Base-by-base conservation (phyloP, 257 asterid genomes). In the Coffea eugenioides region DNA sequence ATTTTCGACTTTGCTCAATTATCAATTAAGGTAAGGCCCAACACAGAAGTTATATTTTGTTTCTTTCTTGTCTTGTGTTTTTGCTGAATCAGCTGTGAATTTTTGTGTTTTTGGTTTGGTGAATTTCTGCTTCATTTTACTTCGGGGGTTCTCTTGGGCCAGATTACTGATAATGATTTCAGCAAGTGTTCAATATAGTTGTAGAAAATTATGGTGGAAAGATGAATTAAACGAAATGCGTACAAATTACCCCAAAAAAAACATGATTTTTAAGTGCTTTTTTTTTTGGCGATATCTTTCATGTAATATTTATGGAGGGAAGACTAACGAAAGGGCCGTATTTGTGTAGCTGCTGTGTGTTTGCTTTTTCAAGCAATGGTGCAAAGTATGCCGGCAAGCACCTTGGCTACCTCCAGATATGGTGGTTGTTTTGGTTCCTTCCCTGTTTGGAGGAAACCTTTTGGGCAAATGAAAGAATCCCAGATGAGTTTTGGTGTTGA, bases 371-470 rank as follows among this genome's bases (percentile, higher is more conserved):
- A 25, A 31, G 21, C 16, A 25, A 90, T 88, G 96, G 88, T 91
- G 83, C 94, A 84, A 82, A 82, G 85, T 73, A 79, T 89, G 86
- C 85, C 90, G 25, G 78, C 86, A 69, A 88, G 87, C 80, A 82
- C 92, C 68, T 78, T 89, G 71, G 90, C 84, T 69, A 83, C 92
- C 71, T 87, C 97, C 43, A 88, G 93, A 76, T 88, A 85, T 79
- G 77, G 87, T 62, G 83, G 88, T 86, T 51, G 85, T 82, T 83
- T 89, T 81, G 90, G 83, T 41, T 71, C 86, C 45, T 73, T 81
- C 25, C 86, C 86, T 79, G 84, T 80, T 75, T 83, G 76, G 79
- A 82, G 92, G 82, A 86, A 88, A 73, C 80, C 80, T 74, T 86
- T 87, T 20, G 84, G 88, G 49, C 90, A 76, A 72, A 64, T 59